Percentiles rank a stretch among this genome's conserved stretches.
Evolutionary conservation across 768 basidiomycete species (phyloP).

Genomic region (Saitozyma sp.): DNA sequence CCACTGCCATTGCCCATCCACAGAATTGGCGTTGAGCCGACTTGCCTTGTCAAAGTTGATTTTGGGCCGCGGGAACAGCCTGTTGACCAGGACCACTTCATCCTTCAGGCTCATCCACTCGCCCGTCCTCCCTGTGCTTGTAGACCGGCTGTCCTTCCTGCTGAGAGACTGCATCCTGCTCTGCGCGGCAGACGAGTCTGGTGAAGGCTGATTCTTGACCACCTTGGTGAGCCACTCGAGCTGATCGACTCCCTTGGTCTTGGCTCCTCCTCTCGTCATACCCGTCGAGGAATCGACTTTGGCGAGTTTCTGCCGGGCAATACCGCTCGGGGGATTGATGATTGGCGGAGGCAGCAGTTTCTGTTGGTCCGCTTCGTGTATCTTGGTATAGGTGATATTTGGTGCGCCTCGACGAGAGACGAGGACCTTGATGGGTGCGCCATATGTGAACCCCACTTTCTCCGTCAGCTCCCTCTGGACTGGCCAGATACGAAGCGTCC

Average conservation of each 20-base stretch:
- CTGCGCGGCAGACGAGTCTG: conserved; percentile 24
- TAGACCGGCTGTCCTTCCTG: conserved; percentile 7
- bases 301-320: conserved; percentile 29
- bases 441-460: conserved; percentile 52
- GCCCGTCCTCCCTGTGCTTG: conserved; percentile 19
- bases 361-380: conserved; percentile 13
- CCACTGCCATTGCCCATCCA: not conserved
- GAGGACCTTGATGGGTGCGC: conserved; percentile 50
- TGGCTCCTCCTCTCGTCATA: conserved; percentile 49
- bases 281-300: conserved; percentile 27
- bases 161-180: conserved; percentile 39
- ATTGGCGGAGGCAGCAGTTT: conserved; percentile 26
- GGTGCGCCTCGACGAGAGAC: conserved; percentile 50
- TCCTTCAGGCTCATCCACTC: conserved; percentile 41
- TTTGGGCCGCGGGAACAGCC: conserved; percentile 32
- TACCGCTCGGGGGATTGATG: conserved; percentile 37
- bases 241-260: conserved; percentile 46
- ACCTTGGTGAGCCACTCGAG: conserved; percentile 48
- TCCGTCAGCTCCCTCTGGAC: conserved; percentile 62
- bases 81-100: conserved; percentile 34
- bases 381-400: conserved; percentile 50
- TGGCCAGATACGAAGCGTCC: conserved; percentile 88
- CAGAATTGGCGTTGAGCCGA: not conserved
- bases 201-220: conserved; percentile 40
- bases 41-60: conserved; percentile 76